Evolutionary conservation across 2,329 filamentous ascomycete species (phyloP), one percentile per base, ranked within the genome.

Genomic region (Pyricularia sp.): DNA sequence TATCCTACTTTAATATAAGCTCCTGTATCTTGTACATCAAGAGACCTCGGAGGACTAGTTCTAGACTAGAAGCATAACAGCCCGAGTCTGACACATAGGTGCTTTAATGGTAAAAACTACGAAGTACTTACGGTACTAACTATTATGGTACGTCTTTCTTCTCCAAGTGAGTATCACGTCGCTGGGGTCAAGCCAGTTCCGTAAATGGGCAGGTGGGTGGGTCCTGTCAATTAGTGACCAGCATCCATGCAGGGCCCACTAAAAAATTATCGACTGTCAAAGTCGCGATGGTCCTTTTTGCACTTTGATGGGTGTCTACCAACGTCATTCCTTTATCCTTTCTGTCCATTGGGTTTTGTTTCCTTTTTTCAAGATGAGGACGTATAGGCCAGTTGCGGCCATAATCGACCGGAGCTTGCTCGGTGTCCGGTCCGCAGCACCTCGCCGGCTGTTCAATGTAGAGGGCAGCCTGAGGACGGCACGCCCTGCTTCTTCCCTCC

Each of bases 331-430:
- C 24, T 59, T 26, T 59, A 28, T 30, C 62, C 40, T 64, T 57
- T 55, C 63, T 66, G 64, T 63, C 68, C 64, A 40, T 66, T 67
- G 65, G 60, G 68, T 67, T 61, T 49, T 62, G 60, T 68, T 60
- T 66, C 67, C 60, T 57, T 62, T 62, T 16, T 24, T 2, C 16
- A 75, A 68, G 63, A 79, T 79, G 77, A 76, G 76, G 75, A 75
- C 72, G 61, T 72, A 74, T 68, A 71, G 75, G 72, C 72, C 74
- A 61, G 74, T 73, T 68, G 72, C 74, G 69, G 73, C 75, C 68
- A 67, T 78, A 65, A 73, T 73, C 64, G 75, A 75, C 72, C 72
- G 74, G 69, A 72, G 75, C 62, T 70, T 75, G 65, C 66, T 75
- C 59, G 70, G 71, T 40, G 71, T 73, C 33, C 22, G 55, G 33